Conservation (phyloP, 352 stramenopile genomes). For the Phytophthora nicotianae region DNA sequence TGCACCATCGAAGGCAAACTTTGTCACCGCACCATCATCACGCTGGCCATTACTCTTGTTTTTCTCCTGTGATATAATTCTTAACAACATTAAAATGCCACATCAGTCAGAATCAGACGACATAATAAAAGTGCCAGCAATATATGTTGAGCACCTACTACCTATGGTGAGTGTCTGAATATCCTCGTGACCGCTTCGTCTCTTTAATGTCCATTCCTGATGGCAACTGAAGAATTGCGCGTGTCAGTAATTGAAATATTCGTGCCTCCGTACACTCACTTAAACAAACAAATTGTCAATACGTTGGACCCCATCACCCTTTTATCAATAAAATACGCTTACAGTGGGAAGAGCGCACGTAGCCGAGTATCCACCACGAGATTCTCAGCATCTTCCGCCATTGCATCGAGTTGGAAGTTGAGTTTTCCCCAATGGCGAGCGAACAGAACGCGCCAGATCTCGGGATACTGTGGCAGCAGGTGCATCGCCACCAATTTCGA, state of each 20-base stretch:
- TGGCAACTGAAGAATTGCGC: conserved; percentile 56
- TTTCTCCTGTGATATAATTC: conserved; percentile 17
- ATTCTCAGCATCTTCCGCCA: conserved; percentile 3
- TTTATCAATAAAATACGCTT: neutral
- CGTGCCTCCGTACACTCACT: conserved; percentile 58
- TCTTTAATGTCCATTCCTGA: conserved; percentile 60
- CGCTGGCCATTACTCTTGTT: conserved; percentile 5
- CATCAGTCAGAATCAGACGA: neutral
- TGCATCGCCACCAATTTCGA: conserved; percentile 43
- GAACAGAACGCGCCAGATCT: conserved; percentile 60
- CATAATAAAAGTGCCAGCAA: neutral
- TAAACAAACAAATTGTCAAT: conserved; percentile 1
- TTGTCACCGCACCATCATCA: conserved; percentile 9
- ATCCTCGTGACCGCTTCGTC: conserved; percentile 38
- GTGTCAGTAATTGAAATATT: conserved; percentile 67
- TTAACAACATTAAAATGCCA: conserved; percentile 4
- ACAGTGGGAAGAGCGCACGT: conserved; percentile 47
- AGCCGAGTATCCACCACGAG: conserved; percentile 43
- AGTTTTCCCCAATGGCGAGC: conserved; percentile 51
- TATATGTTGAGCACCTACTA: no score
- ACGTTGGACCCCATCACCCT: neutral
- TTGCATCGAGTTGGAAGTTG: conserved; percentile 52
- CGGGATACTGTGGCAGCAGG: conserved; percentile 49
- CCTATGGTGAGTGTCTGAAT: conserved; percentile 46
- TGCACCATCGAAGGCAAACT: conserved; percentile 53